Evolutionary conservation across 2,329 filamentous ascomycete species (phyloP).

Genomic region (Aureobasidium namibiae): DNA sequence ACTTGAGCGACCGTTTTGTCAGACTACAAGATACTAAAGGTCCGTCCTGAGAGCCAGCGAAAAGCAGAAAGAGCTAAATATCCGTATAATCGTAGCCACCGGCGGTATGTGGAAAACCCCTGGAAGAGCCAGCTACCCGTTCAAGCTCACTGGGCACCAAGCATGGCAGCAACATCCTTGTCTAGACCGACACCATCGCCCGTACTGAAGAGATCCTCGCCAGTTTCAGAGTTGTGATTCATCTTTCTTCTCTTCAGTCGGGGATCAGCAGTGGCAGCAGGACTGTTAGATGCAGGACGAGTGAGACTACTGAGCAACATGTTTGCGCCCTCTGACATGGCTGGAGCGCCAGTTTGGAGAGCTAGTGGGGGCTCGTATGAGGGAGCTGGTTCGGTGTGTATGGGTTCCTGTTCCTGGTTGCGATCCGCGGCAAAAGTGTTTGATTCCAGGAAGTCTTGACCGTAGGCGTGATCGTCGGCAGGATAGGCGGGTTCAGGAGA

Average conservation of each 20-base stretch:
- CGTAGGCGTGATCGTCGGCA: constrained; percentile 14
- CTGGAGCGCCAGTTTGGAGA: constrained; percentile 10
- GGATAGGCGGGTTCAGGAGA: constrained; percentile 30
- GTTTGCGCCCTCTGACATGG: constrained; percentile 16
- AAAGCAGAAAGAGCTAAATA: background rate
- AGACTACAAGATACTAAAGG: background rate
- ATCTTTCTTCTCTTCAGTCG: constrained; percentile 29
- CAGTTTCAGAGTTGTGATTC: constrained; percentile 23
- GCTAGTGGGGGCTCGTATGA: constrained; percentile 21
- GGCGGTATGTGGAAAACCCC: background rate
- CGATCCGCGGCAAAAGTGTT: constrained; percentile 15
- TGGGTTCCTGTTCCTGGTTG: constrained; percentile 21
- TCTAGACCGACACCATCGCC: constrained; percentile 16
- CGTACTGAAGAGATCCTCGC: constrained; percentile 24
- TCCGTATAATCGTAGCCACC: background rate
- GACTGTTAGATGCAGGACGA: constrained; percentile 18
- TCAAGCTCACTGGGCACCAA: constrained; percentile 12
- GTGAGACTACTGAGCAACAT: constrained; percentile 22
- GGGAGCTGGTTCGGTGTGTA: constrained; percentile 24
- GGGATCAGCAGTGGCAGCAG: constrained; percentile 20
- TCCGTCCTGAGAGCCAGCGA: background rate
- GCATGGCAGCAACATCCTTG: constrained; percentile 16
- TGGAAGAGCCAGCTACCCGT: too few relatives aligned
- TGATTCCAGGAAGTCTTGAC: constrained; percentile 13
- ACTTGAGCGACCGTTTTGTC: background rate